These are phyloP conservation scores for Cicer judaicum DNA, from an alignment of 306 rosid genomes.

Conservation along the genomic window DNA sequence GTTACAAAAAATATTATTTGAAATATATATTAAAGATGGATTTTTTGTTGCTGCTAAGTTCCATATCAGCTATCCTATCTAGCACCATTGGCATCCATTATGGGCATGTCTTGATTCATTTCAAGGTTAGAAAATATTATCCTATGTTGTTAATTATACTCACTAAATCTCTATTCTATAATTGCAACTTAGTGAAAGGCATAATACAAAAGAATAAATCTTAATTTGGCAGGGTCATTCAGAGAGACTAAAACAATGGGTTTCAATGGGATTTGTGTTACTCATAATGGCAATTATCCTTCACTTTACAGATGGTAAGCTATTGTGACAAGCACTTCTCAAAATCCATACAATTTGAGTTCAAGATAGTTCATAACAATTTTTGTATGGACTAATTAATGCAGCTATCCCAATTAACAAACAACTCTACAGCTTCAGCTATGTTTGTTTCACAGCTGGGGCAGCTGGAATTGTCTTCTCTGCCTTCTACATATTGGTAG, in stretches of 20 bases:
- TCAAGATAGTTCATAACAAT: neutral
- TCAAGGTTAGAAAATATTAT: slow-evolving; percentile 63
- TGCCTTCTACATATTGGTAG: slow-evolving; percentile 72
- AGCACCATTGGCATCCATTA: slow-evolving; percentile 87
- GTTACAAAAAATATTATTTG: neutral
- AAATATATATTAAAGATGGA: neutral
- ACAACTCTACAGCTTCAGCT: slow-evolving; percentile 90
- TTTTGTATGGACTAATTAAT: neutral
- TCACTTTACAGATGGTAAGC: slow-evolving; percentile 77
- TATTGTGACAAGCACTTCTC: slow-evolving; percentile 1
- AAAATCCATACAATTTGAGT: neutral
- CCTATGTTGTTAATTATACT: neutral
- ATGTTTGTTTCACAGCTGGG: slow-evolving; percentile 88
- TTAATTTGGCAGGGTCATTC: slow-evolving; percentile 61
- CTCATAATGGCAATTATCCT: slow-evolving; percentile 70
- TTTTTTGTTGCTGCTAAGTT: slow-evolving; percentile 50
- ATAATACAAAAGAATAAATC: slow-evolving; percentile 19
- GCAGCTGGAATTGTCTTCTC: slow-evolving; percentile 88
- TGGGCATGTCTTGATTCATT: slow-evolving; percentile 86
- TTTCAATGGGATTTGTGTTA: slow-evolving; percentile 67
- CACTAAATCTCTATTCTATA: neutral
- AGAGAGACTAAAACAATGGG: slow-evolving; percentile 88
- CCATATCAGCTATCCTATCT: slow-evolving; percentile 77
- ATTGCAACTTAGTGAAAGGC: slow-evolving; percentile 29
- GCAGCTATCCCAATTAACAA: slow-evolving; percentile 91